Evolutionary conservation across 129 eudicot species (phyloP), one percentile per base, ranked within the genome.

Genomic region (Flaveria sonorensis): DNA sequence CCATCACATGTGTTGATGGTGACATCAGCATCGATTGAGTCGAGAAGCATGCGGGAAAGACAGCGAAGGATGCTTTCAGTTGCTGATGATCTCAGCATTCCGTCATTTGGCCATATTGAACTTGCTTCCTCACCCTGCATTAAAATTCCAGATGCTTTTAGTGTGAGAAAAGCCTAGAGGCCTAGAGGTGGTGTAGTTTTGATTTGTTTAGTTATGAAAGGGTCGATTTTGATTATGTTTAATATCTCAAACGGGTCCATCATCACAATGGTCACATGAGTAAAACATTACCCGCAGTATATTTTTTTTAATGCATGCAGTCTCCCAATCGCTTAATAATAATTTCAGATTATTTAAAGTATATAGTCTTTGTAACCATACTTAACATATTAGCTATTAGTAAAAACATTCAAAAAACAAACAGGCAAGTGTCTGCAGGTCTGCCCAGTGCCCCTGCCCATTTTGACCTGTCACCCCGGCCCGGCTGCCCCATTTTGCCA

Each of bases 1-100:
- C 97, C 97, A 11, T 89, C 92, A 4, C 87, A 79, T 8, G 96
- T 86, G 81, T 87, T 94, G 73, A 94, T 91, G 78, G 89, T 91
- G 79, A 94, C 96, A 59, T 94, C 98, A 2, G 92, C 83, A 69
- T 86, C 92, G 66, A 94, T 87, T 2, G 85, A 81, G 77, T 91
- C 98, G 7, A 80, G 71, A 19, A 94, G 97, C 97, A 94, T 91
- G 78, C 93, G 93, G 26, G 90, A 79, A 73, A 94, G 88, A 80
- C 92, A 84, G 14, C 75, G 80, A 10, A 89, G 88, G 26, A 92
- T 81, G 83, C 85, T 91, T 64, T 89, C 87, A 3, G 75, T 79
- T 53, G 97, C 92, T 57, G 83, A 72, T 19, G 85, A 59, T 65
- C 84, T 87, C 84, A 87, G 53, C 60, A 26, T 73, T 42, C 78